phyloP scores from a whole-genome alignment of 352 stramenopile genomes.

The Phytophthora boehmeriae region DNA sequence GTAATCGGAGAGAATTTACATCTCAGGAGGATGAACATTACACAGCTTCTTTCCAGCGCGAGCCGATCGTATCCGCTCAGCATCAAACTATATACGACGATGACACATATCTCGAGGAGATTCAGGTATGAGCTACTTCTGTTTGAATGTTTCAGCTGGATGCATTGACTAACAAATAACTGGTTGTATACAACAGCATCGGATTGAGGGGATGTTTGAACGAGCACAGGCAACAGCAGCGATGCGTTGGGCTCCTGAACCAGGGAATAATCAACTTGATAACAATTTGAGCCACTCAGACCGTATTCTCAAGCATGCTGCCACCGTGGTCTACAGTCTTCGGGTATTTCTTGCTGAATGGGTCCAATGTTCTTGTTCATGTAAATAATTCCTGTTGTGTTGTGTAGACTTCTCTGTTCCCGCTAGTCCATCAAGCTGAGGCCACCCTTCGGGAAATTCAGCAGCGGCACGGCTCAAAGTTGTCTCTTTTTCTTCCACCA shows the following conservation, averaged over 20 bases:
- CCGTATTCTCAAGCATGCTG: conserved; percentile 45
- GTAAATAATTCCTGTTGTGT: neutral
- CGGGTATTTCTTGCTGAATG: conserved; percentile 30
- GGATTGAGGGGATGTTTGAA: conserved; percentile 53
- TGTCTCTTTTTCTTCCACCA: conserved; percentile 49
- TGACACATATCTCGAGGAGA: conserved; percentile 48
- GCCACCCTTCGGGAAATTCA: conserved; percentile 47
- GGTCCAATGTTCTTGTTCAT: no score
- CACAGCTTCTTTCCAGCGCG: conserved; percentile 10
- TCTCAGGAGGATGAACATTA: conserved; percentile 7
- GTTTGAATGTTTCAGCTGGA: neutral
- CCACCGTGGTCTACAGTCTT: conserved; percentile 56
- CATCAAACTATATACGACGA: conserved; percentile 25
- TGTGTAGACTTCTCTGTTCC: conserved; percentile 51
- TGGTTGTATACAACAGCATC: conserved; percentile 29
- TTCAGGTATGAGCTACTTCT: conserved; percentile 33
- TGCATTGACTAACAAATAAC: neutral
- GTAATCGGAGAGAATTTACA: neutral
- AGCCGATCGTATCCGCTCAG: conserved; percentile 16
- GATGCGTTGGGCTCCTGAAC: conserved; percentile 21
- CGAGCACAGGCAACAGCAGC: conserved; percentile 37
- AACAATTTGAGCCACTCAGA: conserved; percentile 15
- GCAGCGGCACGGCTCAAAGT: conserved; percentile 36
- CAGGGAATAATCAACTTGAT: conserved; percentile 35
- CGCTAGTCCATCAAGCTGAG: conserved; percentile 59